phyloP scores from a whole-genome alignment of 139 green algal species.

The Diplosphaera chodatii region DNA sequence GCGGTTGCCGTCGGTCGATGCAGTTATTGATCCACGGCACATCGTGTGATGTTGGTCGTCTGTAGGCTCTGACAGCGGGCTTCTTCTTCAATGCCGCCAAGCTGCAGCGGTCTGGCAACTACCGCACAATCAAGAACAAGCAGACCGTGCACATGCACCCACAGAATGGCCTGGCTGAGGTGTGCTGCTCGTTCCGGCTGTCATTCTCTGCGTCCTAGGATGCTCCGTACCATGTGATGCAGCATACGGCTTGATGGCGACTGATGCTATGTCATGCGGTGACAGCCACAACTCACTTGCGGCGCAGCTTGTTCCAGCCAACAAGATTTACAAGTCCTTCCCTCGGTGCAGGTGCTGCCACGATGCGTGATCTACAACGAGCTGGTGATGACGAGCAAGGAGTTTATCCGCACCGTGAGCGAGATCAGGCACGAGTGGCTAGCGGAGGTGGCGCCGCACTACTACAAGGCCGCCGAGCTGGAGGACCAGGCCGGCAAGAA shows the following conservation, averaged over 20 bases:
- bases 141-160: slow-evolving; percentile 96
- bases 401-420: slow-evolving; percentile 90
- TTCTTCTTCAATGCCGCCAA: slow-evolving; percentile 95
- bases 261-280: too few relatives aligned
- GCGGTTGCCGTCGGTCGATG: too few relatives aligned
- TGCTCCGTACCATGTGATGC: too few relatives aligned
- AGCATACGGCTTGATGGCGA: too few relatives aligned
- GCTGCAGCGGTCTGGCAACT: slow-evolving; percentile 85
- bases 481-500: slow-evolving; percentile 64
- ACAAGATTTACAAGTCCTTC: too few relatives aligned
- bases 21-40: too few relatives aligned
- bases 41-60: too few relatives aligned
- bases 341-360: slow-evolving; percentile 34
- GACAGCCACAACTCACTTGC: too few relatives aligned
- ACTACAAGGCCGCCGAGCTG: slow-evolving; percentile 57
- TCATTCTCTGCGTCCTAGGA: too few relatives aligned
- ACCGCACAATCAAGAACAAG: slow-evolving; percentile 93
- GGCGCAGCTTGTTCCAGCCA: too few relatives aligned
- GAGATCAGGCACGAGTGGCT: slow-evolving; percentile 97
- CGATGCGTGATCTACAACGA: slow-evolving; percentile 91
- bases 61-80: slow-evolving; percentile 29
- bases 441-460: slow-evolving; percentile 95
- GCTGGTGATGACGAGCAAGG: slow-evolving; percentile 95
- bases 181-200: too few relatives aligned
- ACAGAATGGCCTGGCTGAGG: slow-evolving; percentile 67